phyloP scores from a whole-genome alignment of 306 rosid species.

The Inga oerstediana region DNA sequence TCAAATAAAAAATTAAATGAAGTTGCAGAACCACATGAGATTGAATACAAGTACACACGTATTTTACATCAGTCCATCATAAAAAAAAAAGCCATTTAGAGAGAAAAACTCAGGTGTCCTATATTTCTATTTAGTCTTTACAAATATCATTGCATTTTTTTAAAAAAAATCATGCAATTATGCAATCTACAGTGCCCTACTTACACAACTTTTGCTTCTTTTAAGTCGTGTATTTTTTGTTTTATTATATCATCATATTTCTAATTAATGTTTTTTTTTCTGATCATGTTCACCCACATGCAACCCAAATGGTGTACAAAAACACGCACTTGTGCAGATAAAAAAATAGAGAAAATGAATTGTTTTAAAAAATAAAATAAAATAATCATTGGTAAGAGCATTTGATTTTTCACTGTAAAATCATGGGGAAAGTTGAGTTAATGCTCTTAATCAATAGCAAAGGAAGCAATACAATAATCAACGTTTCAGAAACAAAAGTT shows the following conservation, averaged over 20 bases:
- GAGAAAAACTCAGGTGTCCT: slow-evolving; percentile 51
- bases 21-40: slow-evolving; percentile 32
- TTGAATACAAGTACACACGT: slow-evolving; percentile 28
- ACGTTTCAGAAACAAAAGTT: neutral
- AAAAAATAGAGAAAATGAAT: neutral
- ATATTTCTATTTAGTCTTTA: slow-evolving; percentile 5
- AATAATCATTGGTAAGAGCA: neutral
- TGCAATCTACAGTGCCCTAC: too few relatives aligned
- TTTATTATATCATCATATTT: neutral
- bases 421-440: neutral
- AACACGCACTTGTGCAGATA: neutral
- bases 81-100: slow-evolving; percentile 36
- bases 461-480: too few relatives aligned
- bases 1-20: slow-evolving; percentile 24
- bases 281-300: neutral
- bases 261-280: neutral
- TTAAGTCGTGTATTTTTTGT: neutral
- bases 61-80: slow-evolving; percentile 73
- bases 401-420: neutral
- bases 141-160: slow-evolving; percentile 45
- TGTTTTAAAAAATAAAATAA: too few relatives aligned
- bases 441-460: too few relatives aligned
- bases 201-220: too few relatives aligned
- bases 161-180: too few relatives aligned
- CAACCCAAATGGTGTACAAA: neutral